Evolutionary conservation across 2,329 filamentous ascomycete genomes (phyloP).

Genomic region (Teratosphaeria pseudoeucalypti): DNA sequence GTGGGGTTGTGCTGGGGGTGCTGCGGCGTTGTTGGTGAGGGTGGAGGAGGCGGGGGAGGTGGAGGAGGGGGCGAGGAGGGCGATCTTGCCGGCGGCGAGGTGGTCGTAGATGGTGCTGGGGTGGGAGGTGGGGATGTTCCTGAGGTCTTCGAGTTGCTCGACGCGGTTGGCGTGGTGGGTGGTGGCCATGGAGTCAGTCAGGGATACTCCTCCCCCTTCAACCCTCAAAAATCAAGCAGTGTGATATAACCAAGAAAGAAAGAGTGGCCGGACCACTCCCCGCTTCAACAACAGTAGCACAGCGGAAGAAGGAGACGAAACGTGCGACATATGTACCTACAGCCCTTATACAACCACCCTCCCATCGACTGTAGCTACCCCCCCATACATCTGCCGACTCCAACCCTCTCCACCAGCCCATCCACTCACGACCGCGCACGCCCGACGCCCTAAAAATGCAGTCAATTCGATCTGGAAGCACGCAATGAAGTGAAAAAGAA

Average conservation of each 20-base stretch:
- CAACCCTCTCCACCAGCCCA: not conserved
- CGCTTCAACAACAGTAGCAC: not conserved
- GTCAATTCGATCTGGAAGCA: not conserved
- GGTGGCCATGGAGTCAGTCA: too few relatives aligned
- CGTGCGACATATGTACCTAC: too few relatives aligned
- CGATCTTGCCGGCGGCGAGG: slow-evolving; percentile 15
- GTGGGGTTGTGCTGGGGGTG: slow-evolving; percentile 7
- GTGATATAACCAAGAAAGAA: not conserved
- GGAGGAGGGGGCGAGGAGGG: slow-evolving; percentile 2
- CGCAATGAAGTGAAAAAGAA: not conserved
- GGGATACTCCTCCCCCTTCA: not conserved
- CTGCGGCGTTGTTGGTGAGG: not conserved
- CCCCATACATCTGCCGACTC: not conserved
- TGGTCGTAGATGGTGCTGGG: slow-evolving; percentile 13
- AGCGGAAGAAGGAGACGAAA: not conserved
- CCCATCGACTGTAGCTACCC: not conserved
- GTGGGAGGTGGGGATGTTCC: slow-evolving; percentile 7
- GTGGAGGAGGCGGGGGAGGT: not conserved
- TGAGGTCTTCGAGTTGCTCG: slow-evolving; percentile 20
- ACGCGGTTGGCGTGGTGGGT: slow-evolving; percentile 10
- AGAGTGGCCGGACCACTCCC: not conserved
- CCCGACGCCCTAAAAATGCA: not conserved
- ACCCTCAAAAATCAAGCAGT: not conserved
- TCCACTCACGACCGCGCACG: not conserved
- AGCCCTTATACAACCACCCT: too few relatives aligned